These are phyloP conservation scores for Ophiostoma sp. DNA, from an alignment of 2,329 filamentous ascomycete species.

Conservation along the genomic window DNA sequence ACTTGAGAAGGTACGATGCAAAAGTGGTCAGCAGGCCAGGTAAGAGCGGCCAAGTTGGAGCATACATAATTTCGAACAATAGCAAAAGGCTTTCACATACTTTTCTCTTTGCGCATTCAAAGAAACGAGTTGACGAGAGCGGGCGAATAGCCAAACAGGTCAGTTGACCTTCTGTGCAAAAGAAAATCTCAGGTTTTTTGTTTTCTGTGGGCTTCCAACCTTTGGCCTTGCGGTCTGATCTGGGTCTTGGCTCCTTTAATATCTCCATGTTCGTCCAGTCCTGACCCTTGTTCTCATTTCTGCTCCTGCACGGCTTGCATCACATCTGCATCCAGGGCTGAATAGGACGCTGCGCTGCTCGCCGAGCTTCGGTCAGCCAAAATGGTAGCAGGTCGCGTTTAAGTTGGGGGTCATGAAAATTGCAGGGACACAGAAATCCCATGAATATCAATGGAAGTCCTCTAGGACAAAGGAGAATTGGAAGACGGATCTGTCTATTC, in stretches of 20 bases:
- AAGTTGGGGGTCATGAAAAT: neutral
- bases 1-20: neutral
- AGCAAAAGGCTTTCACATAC: neutral
- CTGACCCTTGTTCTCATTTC: neutral
- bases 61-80: neutral
- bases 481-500: neutral
- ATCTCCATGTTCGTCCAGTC: neutral
- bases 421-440: neutral
- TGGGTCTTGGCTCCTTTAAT: neutral
- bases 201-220: neutral
- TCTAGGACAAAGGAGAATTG: neutral
- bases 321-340: neutral
- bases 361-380: neutral
- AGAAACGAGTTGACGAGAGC: neutral
- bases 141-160: neutral
- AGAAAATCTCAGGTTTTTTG: neutral
- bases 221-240: neutral
- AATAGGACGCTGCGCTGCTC: neutral
- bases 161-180: neutral
- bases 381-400: constrained; percentile 10
- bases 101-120: neutral
- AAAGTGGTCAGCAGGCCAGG: neutral
- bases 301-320: neutral
- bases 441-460: too few relatives aligned
- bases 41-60: neutral